phyloP scores from a whole-genome alignment of 2,329 filamentous ascomycete species.

The Pseudogymnoascus destructans region DNA sequence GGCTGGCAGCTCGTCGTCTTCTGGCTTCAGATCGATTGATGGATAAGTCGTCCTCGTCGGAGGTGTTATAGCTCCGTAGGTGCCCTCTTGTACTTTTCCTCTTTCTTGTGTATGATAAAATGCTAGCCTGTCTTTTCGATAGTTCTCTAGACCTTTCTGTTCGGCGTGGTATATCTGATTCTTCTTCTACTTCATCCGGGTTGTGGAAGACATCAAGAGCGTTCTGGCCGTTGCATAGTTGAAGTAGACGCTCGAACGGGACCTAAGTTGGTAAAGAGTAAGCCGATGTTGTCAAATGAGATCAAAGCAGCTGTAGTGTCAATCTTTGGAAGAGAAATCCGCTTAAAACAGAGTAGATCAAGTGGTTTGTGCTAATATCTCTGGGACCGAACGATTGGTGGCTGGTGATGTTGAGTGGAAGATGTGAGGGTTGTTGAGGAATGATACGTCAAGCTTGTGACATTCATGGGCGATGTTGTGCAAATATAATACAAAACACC shows the following conservation, averaged over 20 bases:
- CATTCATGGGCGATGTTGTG: not conserved
- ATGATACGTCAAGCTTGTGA: not conserved
- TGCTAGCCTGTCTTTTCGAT: slow-evolving; percentile 10
- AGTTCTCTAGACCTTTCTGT: slow-evolving; percentile 9
- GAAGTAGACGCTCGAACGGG: slow-evolving; percentile 31
- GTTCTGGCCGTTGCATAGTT: slow-evolving; percentile 33
- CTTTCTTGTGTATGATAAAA: slow-evolving; percentile 11
- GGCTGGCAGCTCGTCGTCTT: not conserved
- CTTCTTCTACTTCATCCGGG: slow-evolving; percentile 14
- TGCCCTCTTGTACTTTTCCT: not conserved
- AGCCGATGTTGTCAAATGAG: not conserved
- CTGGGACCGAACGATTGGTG: not conserved
- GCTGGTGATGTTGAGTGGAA: not conserved
- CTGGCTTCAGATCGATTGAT: not conserved
- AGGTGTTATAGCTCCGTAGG: not conserved
- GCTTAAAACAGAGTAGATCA: not conserved
- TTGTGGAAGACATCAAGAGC: slow-evolving; percentile 32
- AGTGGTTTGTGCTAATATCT: not conserved
- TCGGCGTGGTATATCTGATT: slow-evolving; percentile 10
- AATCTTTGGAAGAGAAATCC: not conserved
- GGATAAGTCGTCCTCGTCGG: not conserved
- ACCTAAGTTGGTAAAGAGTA: slow-evolving; percentile 27
- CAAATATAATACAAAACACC: slow-evolving; percentile 11
- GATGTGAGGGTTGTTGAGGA: not conserved
- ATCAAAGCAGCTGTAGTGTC: not conserved